A percentile compares a stretch with the other conserved stretches of the same genome.
Evolutionary conservation across 352 stramenopile genomes (phyloP).

Genomic region (Albugo candida): DNA sequence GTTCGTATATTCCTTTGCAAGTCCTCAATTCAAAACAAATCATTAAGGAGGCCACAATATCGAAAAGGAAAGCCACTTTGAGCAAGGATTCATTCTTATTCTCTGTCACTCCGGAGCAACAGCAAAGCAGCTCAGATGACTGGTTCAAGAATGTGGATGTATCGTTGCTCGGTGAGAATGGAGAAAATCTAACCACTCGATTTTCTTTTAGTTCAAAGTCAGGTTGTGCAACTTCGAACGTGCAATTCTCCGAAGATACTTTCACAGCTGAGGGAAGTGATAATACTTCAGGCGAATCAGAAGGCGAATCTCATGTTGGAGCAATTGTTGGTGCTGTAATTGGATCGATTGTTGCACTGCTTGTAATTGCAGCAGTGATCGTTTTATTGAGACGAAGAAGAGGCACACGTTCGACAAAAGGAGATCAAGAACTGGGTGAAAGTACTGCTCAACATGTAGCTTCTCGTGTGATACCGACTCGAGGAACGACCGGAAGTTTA

Average conservation of each 20-base stretch:
- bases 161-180: constrained; percentile 27
- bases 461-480: too few relatives aligned
- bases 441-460: too few relatives aligned
- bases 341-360: constrained; percentile 20
- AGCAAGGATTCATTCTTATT: constrained; percentile 38
- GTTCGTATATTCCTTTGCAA: constrained; percentile 64
- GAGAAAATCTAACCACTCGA: constrained; percentile 27
- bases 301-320: constrained; percentile 4
- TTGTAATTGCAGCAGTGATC: constrained; percentile 48
- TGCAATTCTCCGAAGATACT: constrained; percentile 47
- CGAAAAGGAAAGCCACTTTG: constrained; percentile 23
- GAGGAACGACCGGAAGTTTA: too few relatives aligned
- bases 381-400: constrained; percentile 37
- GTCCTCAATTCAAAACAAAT: constrained; percentile 66
- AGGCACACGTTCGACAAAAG: too few relatives aligned
- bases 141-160: constrained; percentile 53
- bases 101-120: constrained; percentile 25
- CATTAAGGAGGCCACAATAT: constrained; percentile 37
- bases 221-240: constrained; percentile 33
- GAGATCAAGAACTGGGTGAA: too few relatives aligned
- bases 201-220: constrained; percentile 34
- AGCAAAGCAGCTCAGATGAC: constrained; percentile 15
- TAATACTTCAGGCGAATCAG: background rate
- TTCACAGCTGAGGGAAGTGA: constrained; percentile 18
- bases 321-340: constrained; percentile 19